Evolutionary conservation across 2,329 filamentous ascomycete species (phyloP), one percentile per base, ranked within the genome.

Genomic region (Lizonia empirigonia): DNA sequence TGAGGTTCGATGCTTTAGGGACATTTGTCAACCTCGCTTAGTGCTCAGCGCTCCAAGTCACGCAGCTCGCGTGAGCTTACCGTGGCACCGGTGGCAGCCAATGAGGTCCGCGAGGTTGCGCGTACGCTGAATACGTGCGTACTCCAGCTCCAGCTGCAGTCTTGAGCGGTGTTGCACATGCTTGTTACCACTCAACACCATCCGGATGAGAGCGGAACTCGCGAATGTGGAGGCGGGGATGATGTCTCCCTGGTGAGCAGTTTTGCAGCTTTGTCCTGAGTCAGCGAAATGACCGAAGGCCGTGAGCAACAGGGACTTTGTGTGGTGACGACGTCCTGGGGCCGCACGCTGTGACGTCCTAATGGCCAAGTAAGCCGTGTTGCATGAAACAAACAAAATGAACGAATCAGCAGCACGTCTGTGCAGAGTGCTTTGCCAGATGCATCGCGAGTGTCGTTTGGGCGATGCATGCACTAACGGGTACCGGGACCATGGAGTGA

Each of bases 401-500:
- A 37, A 38, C 62, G 55, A 63, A 65, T 64, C 39, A 53, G 10
- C 32, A 15, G 7, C 15, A 22, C 30, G 29, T 39, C 40, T 46
- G 44, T 41, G 47, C 50, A 32, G 29, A 29, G 39, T 37, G 36
- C 44, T 42, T 50, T 34, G 40, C 51, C 60, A 20, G 44, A 50
- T 56, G 47, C 52, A 52, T 48, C 36, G 52, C 53, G 53, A 40
- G 42, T 50, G 55, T 57, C 33, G 56, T 50, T 60, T 60, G 50
- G 32, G 30, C 5, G 30, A 29, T 39, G 32, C 41, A 49, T 55
- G 56, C 56, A 32, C 56, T 56, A 41, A 44, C 38, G 57, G 57
- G 53, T 45, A 54, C 42, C 55, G 55, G 50, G 54, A 56, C 52
- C 36, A 49, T 53, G 44, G 50, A 47, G 46, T 53, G 51, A 59